These are phyloP conservation scores for Aspergillus indologenus DNA, from an alignment of 495 filamentous ascomycete species.

Conservation along the genomic window DNA sequence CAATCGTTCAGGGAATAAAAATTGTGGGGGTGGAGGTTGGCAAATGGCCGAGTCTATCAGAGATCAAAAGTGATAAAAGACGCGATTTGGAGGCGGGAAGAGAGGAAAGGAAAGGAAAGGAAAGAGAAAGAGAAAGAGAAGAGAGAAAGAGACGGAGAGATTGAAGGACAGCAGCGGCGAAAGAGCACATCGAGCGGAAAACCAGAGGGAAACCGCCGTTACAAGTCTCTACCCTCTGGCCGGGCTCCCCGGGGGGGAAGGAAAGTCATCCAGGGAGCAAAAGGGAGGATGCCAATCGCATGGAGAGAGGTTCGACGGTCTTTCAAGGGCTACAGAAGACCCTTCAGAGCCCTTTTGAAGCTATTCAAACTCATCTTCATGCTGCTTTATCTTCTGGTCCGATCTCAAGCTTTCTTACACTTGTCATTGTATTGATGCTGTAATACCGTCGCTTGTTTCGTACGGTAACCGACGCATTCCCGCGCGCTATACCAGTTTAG, in stretches of 20 bases:
- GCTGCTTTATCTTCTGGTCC: slow-evolving; percentile 11
- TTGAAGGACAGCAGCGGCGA: neutral
- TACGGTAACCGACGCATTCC: slow-evolving; percentile 7
- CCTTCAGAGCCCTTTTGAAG: slow-evolving; percentile 18
- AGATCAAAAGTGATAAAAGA: too few relatives aligned
- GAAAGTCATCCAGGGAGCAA: slow-evolving; percentile 7
- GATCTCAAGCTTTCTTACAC: slow-evolving; percentile 13
- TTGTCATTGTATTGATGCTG: slow-evolving; percentile 13
- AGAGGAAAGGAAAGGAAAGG: slow-evolving; percentile 10
- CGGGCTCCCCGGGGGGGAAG: slow-evolving; percentile 5
- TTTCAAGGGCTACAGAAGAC: neutral
- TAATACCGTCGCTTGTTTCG: slow-evolving; percentile 9
- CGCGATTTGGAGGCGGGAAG: neutral
- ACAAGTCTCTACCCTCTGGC: slow-evolving; percentile 20
- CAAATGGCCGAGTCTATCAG: neutral
- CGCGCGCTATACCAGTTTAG: slow-evolving; percentile 5
- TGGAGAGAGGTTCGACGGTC: neutral
- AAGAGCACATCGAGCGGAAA: slow-evolving; percentile 1
- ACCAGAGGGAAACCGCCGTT: slow-evolving; percentile 15
- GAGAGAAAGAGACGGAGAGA: slow-evolving; percentile 7
- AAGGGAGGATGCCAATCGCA: slow-evolving; percentile 13
- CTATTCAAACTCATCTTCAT: slow-evolving; percentile 13
- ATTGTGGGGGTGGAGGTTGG: neutral
- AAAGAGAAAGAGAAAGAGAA: slow-evolving; percentile 11
- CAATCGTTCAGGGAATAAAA: slow-evolving; percentile 3